Conservation (phyloP, 1,284 basidiomycete genomes). For the Vanrija sp. region DNA sequence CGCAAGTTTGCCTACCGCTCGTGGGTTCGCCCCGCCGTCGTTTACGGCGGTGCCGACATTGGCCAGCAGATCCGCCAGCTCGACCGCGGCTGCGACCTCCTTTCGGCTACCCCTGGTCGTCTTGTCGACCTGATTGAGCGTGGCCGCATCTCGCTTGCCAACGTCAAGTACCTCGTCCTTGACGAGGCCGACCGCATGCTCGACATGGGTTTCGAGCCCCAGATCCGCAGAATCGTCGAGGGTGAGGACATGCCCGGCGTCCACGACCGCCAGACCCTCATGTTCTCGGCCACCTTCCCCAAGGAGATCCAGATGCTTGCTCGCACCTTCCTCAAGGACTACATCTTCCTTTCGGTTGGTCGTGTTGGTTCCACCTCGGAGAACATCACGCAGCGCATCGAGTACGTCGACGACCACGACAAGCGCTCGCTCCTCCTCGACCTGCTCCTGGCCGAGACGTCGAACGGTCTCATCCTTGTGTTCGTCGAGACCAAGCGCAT, state of each 20-base stretch:
- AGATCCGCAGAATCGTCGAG: constrained; percentile 97
- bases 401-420: constrained; percentile 96
- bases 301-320: constrained; percentile 98
- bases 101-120: constrained; percentile 97
- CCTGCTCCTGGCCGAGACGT: constrained; percentile 74
- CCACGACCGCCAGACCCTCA: constrained; percentile 91
- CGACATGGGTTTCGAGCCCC: constrained; percentile 99
- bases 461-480: constrained; percentile 81
- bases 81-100: constrained; percentile 94
- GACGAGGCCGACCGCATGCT: constrained; percentile 99
- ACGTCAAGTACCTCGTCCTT: constrained; percentile 96
- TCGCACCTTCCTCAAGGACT: constrained; percentile 87
- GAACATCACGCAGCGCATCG: constrained; percentile 99
- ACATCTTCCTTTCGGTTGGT: constrained; percentile 97
- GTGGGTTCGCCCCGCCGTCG: constrained; percentile 98
- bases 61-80: constrained; percentile 88
- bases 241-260: constrained; percentile 97
- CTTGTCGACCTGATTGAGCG: constrained; percentile 98
- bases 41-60: constrained; percentile 99
- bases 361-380: constrained; percentile 98
- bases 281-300: constrained; percentile 99
- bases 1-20: constrained; percentile 99
- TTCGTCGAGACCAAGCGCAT: constrained; percentile 99
- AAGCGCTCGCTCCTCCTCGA: constrained; percentile 97
- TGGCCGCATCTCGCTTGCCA: constrained; percentile 91